Percentiles rank a stretch among this genome's conserved stretches.
phyloP scores from a whole-genome alignment of 2,329 filamentous ascomycete genomes.

The Aureobasidium pullulans region DNA sequence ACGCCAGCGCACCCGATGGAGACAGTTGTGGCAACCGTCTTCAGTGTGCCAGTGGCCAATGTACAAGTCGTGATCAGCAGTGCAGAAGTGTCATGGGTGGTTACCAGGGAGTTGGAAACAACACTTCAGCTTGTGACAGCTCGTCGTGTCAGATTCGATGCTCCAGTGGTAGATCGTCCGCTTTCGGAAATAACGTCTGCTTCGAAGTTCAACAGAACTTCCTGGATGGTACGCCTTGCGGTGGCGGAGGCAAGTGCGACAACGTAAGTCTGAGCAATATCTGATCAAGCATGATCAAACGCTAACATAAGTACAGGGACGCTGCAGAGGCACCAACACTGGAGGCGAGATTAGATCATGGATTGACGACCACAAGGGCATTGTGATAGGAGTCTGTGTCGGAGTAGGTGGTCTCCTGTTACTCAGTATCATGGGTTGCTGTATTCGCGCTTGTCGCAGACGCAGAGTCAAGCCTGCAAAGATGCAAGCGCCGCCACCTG shows the following conservation, averaged over 20 bases:
- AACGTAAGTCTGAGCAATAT: constrained; percentile 45
- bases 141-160: constrained; percentile 72
- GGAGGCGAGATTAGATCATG: constrained; percentile 65
- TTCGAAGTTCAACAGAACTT: constrained; percentile 82
- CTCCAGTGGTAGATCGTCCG: constrained; percentile 46
- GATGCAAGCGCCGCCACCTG: constrained; percentile 15
- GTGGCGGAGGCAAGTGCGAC: constrained; percentile 67
- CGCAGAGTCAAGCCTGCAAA: constrained; percentile 4
- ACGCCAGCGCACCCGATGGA: constrained; percentile 63
- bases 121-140: constrained; percentile 70
- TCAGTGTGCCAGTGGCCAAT: constrained; percentile 83
- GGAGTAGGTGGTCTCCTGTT: constrained; percentile 68
- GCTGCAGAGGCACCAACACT: constrained; percentile 64
- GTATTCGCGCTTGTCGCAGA: constrained; percentile 46
- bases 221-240: constrained; percentile 81
- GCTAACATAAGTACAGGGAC: constrained; percentile 43
- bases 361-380: constrained; percentile 66
- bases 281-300: neutral
- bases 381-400: constrained; percentile 72
- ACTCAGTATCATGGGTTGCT: constrained; percentile 60
- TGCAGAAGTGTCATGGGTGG: constrained; percentile 78
- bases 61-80: constrained; percentile 83
- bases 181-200: constrained; percentile 59
- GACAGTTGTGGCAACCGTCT: constrained; percentile 63
- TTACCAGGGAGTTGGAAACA: constrained; percentile 58